Base-by-base conservation (phyloP, 2,329 filamentous ascomycete species). In the Beauveria brongniartii region DNA sequence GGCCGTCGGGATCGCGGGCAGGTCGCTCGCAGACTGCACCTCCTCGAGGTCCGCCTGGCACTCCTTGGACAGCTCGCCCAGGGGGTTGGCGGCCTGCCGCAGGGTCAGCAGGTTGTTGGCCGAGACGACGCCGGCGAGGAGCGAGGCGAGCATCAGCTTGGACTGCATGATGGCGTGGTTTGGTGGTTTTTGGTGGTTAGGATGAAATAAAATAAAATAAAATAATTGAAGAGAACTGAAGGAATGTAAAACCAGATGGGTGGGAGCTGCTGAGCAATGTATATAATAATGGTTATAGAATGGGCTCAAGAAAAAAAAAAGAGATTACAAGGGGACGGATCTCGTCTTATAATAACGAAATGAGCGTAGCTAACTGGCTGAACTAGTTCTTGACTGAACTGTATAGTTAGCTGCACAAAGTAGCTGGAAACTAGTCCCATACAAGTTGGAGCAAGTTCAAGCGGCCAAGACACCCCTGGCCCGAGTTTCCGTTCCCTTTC, bases 1-100 rank as follows among this genome's bases (percentile, higher is more conserved):
- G 37, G 63, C 63, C 2, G 72, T 64, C 5, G 70, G 65, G 20
- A 72, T 71, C 3, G 71, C 72, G 14, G 73, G 73, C 20, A 43
- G 46, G 16, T 73, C 55, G 28, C 26, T 40, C 9, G 64, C 61
- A 47, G 59, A 47, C 65, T 67, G 64, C 64, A 71, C 50, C 56
- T 63, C 63, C 34, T 67, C 46, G 5, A 56, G 63, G 59, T 68
- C 65, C 52, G 66, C 68, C 18, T 60, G 51, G 63, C 72, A 73
- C 52, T 59, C 22, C 41, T 46, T 48, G 58, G 62, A 60, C 55
- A 64, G 55, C 48, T 53, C 50, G 54, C 48, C 55, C 28, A 58
- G 40, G 12, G 57, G 37, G n/a, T 16, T 12, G 61, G 56, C 65
- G 24, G 68, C 70, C 57, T 66, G 63, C 51, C 71, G 66, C 2